Conservation (phyloP, 1,284 basidiomycete species). For the Schizophyllum commune region DNA sequence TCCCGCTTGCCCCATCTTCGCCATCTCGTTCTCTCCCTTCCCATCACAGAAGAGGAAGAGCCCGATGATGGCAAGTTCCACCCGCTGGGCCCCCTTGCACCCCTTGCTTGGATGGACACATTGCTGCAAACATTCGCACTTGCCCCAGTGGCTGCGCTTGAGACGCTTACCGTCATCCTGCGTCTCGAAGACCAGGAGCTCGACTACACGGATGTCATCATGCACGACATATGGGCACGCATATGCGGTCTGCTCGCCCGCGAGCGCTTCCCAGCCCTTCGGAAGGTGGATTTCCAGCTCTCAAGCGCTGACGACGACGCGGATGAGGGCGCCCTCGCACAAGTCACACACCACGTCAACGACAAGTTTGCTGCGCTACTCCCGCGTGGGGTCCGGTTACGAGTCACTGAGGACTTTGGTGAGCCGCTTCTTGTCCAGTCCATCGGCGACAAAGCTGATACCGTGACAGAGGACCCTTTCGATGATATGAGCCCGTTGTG, state of each 20-base stretch:
- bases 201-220: not conserved
- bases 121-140: not conserved
- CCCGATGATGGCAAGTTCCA: not conserved
- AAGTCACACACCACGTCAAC: not conserved
- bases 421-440: not conserved
- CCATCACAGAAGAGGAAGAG: constrained; percentile 1
- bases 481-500: not conserved
- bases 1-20: constrained; percentile 8
- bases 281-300: not conserved
- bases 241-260: not conserved
- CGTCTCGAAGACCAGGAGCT: not conserved
- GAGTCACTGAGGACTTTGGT: not conserved
- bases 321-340: not conserved
- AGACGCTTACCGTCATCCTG: not conserved
- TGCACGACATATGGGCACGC: not conserved
- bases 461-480: not conserved
- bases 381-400: not conserved
- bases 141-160: not conserved
- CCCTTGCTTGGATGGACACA: not conserved
- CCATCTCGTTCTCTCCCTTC: constrained; percentile 2
- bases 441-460: not conserved
- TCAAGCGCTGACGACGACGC: not conserved
- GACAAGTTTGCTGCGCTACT: not conserved
- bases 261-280: not conserved
- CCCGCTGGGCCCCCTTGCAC: not conserved